Conservation (phyloP, 192 early-diverging fungal species). For the Dissophora globulifera region DNA sequence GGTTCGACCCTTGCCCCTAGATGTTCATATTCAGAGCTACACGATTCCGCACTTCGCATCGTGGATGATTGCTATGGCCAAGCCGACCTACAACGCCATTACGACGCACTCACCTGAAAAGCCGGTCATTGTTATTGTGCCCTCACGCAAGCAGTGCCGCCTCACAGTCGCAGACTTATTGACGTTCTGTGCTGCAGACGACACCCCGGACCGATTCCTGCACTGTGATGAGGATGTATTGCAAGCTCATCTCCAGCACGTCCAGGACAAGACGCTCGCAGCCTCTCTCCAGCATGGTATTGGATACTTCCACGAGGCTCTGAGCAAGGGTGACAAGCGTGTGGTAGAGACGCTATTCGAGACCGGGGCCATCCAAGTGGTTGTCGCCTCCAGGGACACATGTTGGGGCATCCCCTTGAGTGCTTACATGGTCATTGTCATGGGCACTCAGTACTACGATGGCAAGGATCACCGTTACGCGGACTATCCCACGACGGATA, state of each 20-base stretch:
- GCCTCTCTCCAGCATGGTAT: constrained; percentile 83
- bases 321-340: constrained; percentile 76
- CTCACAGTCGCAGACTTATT: constrained; percentile 88
- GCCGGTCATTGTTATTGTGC: constrained; percentile 93
- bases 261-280: constrained; percentile 79
- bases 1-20: constrained; percentile 93
- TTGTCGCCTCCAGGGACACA: constrained; percentile 90
- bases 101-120: constrained; percentile 68
- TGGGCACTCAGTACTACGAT: constrained; percentile 96
- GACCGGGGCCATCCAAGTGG: constrained; percentile 83
- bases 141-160: constrained; percentile 88
- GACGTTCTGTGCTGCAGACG: constrained; percentile 84
- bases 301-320: constrained; percentile 92
- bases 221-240: constrained; percentile 74
- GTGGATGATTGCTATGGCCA: constrained; percentile 93
- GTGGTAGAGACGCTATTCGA: constrained; percentile 81
- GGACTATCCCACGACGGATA: constrained; percentile 95
- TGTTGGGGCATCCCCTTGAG: constrained; percentile 92
- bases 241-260: constrained; percentile 64
- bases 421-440: constrained; percentile 88
- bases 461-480: constrained; percentile 96
- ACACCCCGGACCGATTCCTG: constrained; percentile 76
- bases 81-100: constrained; percentile 85
- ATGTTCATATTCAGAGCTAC: constrained; percentile 95
- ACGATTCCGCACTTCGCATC: constrained; percentile 93